These are phyloP conservation scores for Pythium utonaiense DNA, from an alignment of 352 stramenopile genomes.

Conservation along the genomic window DNA sequence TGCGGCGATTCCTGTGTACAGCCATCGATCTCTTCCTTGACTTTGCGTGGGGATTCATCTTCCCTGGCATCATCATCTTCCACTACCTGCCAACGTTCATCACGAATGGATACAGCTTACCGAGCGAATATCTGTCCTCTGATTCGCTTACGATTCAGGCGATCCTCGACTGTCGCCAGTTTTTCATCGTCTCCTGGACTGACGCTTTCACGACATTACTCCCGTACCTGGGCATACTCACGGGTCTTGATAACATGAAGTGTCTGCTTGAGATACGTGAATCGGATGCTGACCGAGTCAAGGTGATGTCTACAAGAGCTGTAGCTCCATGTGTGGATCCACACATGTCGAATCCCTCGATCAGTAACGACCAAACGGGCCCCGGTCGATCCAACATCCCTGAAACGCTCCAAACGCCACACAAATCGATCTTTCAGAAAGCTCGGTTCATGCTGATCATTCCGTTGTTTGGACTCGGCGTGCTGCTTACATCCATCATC, in stretches of 20 bases:
- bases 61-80: conserved; percentile 27
- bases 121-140: conserved; percentile 14
- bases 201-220: conserved; percentile 26
- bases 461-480: conserved; percentile 25
- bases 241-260: conserved; percentile 26
- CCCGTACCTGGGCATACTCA: conserved; percentile 32
- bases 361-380: background rate
- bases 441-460: conserved; percentile 17
- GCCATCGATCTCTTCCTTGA: conserved; percentile 25
- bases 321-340: background rate
- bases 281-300: background rate
- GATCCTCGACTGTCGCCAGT: conserved; percentile 27
- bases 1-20: conserved; percentile 27
- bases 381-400: background rate
- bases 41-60: conserved; percentile 29
- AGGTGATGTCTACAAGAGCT: background rate
- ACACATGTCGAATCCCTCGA: background rate
- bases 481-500: conserved; percentile 32
- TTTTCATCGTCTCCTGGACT: conserved; percentile 27
- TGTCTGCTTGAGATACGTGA: conserved; percentile 16
- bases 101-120: conserved; percentile 15
- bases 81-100: conserved; percentile 27
- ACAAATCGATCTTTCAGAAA: background rate
- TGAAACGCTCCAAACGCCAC: background rate
- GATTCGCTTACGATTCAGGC: conserved; percentile 22